Conservation (phyloP, 2,329 filamentous ascomycete genomes). For the Trichoderma oligosporum region DNA sequence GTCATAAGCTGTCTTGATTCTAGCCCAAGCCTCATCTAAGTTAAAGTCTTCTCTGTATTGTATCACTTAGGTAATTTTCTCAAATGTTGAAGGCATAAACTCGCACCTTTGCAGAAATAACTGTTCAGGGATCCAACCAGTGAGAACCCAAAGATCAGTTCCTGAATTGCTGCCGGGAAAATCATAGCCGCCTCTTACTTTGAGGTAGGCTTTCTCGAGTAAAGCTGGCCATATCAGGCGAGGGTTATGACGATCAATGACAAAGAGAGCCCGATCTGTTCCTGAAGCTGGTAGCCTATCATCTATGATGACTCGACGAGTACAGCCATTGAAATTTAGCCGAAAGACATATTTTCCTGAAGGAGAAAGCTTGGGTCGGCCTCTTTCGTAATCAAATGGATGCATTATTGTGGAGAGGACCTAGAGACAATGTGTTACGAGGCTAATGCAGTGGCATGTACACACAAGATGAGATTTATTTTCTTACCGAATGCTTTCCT, state of each 20-base stretch:
- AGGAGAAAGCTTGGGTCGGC: slow-evolving; percentile 60
- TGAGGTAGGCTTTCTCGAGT: slow-evolving; percentile 93
- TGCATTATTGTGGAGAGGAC: slow-evolving; percentile 70
- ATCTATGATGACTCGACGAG: slow-evolving; percentile 81
- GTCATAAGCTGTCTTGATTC: slow-evolving; percentile 69
- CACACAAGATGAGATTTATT: not conserved
- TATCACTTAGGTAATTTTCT: slow-evolving; percentile 10
- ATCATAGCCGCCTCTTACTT: slow-evolving; percentile 92
- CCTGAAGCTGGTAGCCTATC: slow-evolving; percentile 79
- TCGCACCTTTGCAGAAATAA: slow-evolving; percentile 73
- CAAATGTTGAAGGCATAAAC: slow-evolving; percentile 14
- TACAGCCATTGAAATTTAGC: slow-evolving; percentile 95
- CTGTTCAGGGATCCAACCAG: slow-evolving; percentile 96
- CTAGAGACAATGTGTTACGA: slow-evolving; percentile 36
- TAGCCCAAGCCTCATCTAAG: slow-evolving; percentile 70
- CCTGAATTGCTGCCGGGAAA: slow-evolving; percentile 97
- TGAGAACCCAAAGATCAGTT: slow-evolving; percentile 88
- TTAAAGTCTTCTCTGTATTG: slow-evolving; percentile 67
- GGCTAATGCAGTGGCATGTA: not conserved
- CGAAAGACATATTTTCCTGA: slow-evolving; percentile 88
- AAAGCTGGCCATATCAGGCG: slow-evolving; percentile 86
- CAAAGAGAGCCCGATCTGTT: slow-evolving; percentile 73
- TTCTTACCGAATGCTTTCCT: slow-evolving; percentile 62
- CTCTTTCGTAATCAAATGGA: slow-evolving; percentile 62
- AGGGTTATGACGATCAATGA: slow-evolving; percentile 79